Conservation (phyloP, 352 stramenopile species). For the Blastocystis sp. region DNA sequence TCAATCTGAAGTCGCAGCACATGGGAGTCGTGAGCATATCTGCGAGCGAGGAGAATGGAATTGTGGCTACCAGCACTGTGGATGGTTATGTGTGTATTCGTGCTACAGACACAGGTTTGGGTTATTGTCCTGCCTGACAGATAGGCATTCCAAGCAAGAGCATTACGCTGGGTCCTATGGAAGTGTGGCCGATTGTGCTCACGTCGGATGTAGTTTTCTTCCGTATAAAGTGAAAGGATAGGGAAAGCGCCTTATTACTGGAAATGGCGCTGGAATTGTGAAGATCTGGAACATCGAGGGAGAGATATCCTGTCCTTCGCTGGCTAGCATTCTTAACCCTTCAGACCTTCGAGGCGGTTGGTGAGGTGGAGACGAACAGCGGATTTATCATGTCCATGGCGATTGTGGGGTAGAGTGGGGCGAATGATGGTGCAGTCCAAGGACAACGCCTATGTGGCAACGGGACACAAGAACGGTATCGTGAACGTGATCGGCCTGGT, state of each 20-base stretch:
- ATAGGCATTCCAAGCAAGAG: background rate
- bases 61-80: conserved; percentile 26
- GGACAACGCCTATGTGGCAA: conserved; percentile 5
- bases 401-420: background rate
- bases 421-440: background rate
- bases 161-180: conserved; percentile 43
- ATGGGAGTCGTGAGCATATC: conserved; percentile 62
- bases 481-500: conserved; percentile 10
- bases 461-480: conserved; percentile 58
- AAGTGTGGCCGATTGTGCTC: conserved; percentile 31
- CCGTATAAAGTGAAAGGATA: background rate
- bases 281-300: conserved; percentile 31
- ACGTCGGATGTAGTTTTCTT: background rate
- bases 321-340: background rate
- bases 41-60: background rate
- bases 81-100: conserved; percentile 51
- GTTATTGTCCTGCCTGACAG: background rate
- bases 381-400: conserved; percentile 59
- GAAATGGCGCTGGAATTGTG: conserved; percentile 39
- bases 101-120: conserved; percentile 11
- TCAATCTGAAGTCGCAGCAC: conserved; percentile 59
- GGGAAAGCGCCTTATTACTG: conserved; percentile 16
- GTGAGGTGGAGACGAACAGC: conserved; percentile 9
- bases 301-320: conserved; percentile 15
- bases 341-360: background rate